Conservation (phyloP, 805 yeast species). For the Diddensiella caesifluorescens region DNA sequence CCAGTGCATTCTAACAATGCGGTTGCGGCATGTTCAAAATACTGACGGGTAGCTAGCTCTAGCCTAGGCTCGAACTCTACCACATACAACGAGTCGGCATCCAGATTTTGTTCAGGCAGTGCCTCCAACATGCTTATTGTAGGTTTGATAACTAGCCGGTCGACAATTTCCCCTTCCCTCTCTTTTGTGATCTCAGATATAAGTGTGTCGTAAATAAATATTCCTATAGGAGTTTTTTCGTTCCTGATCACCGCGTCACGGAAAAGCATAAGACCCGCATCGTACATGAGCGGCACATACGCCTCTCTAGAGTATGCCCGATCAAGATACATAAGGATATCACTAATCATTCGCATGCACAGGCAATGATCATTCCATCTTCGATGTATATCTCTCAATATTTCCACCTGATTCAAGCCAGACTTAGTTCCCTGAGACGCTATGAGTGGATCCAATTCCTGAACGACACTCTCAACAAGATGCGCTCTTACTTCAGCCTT, state of each 20-base stretch:
- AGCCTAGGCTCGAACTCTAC: constrained; percentile 63
- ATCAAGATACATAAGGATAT: constrained; percentile 80
- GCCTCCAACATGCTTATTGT: constrained; percentile 68
- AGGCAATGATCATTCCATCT: constrained; percentile 71
- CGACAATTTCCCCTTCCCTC: constrained; percentile 52
- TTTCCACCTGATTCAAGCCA: constrained; percentile 19
- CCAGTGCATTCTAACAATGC: constrained; percentile 38
- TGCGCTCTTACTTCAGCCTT: constrained; percentile 43
- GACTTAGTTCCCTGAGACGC: constrained; percentile 9
- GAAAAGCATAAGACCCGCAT: constrained; percentile 65
- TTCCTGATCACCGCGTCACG: constrained; percentile 53
- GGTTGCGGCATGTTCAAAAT: constrained; percentile 45
- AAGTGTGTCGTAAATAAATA: constrained; percentile 43
- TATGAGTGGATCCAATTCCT: constrained; percentile 22
- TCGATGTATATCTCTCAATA: constrained; percentile 32
- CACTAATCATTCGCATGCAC: constrained; percentile 73
- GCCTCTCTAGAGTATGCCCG: constrained; percentile 73
- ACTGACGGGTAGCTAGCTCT: constrained; percentile 48
- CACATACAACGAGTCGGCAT: constrained; percentile 53
- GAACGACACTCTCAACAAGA: constrained; percentile 30
- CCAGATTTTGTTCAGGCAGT: constrained; percentile 31
- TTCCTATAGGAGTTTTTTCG: constrained; percentile 47
- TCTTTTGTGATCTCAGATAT: constrained; percentile 52
- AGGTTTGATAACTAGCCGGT: constrained; percentile 54
- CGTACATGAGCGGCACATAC: constrained; percentile 60